Evolutionary conservation across 225 moss, liverwort and hornwort genomes (phyloP).

Genomic region (Pseudoscleropodium purum): DNA sequence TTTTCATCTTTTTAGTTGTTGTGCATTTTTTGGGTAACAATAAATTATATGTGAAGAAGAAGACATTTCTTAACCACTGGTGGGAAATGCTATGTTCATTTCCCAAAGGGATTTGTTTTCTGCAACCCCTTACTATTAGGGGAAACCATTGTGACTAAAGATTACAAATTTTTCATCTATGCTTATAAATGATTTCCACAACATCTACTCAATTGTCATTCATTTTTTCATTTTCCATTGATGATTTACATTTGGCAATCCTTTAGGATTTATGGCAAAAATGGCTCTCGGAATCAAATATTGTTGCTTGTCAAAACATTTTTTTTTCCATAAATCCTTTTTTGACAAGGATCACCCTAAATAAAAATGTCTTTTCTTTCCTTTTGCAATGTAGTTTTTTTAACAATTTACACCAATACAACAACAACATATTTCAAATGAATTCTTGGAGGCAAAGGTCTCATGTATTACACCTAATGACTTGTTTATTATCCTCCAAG

Average conservation of each 20-base stretch:
- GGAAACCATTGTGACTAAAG: fast-evolving
- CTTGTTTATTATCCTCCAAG: too few relatives aligned
- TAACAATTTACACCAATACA: not conserved
- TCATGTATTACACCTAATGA: too few relatives aligned
- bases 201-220: not conserved
- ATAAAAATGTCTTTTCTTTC: not conserved
- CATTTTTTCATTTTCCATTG: not conserved
- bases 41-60: not conserved
- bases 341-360: fast-evolving
- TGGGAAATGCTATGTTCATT: fast-evolving
- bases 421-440: not conserved
- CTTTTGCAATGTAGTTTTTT: fast-evolving
- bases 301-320: not conserved
- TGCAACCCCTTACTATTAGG: fast-evolving
- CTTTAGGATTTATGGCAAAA: not conserved
- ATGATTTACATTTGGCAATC: fast-evolving
- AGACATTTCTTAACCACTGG: fast-evolving
- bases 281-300: fast-evolving
- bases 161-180: fast-evolving
- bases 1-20: not conserved
- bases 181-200: fast-evolving
- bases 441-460: not conserved
- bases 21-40: fast-evolving
- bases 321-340: not conserved
- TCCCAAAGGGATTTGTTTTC: fast-evolving